Base-by-base conservation (phyloP, 129 eudicot species). In the Tagetes erecta region DNA sequence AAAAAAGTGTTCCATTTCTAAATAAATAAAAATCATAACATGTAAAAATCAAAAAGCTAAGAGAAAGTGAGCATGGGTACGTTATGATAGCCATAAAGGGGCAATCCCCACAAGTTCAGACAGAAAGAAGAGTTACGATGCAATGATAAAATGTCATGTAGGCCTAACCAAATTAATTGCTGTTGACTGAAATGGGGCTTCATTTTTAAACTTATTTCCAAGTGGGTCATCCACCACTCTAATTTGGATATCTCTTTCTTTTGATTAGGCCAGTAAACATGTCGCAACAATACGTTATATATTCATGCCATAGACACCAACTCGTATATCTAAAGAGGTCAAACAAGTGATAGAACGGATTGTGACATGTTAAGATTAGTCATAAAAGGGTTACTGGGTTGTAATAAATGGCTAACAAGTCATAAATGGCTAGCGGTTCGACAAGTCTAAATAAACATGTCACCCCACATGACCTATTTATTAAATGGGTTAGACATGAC, bases 121-220 rank as follows among this genome's bases (percentile, higher is more conserved):
- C 20, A 39, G 34, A 59, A 73, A 59, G 47, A 56, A 44, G 58
- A 33, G 59, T 71, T 42, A 72, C 59, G 58, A 72, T 30, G 45
- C 41, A 40, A 40, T 37, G 34, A 2, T 72, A 45, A 13, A 3
- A n/a, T 34, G 59, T 5, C 46, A 59, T 31, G 56, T 40, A 56
- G 67, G 33, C 31, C 76, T 41, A 9, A 35, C 52, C 42, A 12
- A 27, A 8, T 55, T 55, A 11, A 39, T 44, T 44, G 33, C 37
- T 37, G 38, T 60, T 60, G 52, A 44, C 58, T 8, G 47, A 62
- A 10, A 12, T 3, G 55, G 55, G 67, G 38, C 47, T 33, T 30
- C 8, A 37, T 70, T 70, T 27, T 55, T 55, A 49, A 72, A 41
- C 14, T 20, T 72, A 72, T 40, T 56, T 41, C 41, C 11, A n/a